Conservation (phyloP, 768 basidiomycete genomes). For the Rhizopogon vesiculosus region DNA sequence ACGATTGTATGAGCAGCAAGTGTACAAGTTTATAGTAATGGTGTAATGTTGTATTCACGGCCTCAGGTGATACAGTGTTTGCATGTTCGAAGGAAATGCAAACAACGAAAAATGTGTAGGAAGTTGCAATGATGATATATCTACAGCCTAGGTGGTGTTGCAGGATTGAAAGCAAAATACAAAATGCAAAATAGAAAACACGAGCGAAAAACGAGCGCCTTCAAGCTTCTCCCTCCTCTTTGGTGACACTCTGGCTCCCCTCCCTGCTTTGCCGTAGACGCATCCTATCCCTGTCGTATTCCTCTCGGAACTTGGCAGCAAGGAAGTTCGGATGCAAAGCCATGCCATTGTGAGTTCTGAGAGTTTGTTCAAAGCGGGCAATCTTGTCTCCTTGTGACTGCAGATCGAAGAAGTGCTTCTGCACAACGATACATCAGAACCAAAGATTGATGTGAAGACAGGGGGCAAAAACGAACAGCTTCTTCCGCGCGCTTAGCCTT, state of each 20-base stretch:
- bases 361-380: slow-evolving; percentile 53
- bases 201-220: slow-evolving; percentile 14
- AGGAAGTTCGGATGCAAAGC: slow-evolving; percentile 60
- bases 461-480: slow-evolving; percentile 38
- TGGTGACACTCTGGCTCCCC: slow-evolving; percentile 20
- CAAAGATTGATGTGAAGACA: not conserved
- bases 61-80: not conserved
- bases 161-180: not conserved
- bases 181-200: not conserved
- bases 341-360: slow-evolving; percentile 44
- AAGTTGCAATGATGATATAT: no score
- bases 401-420: slow-evolving; percentile 50
- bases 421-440: slow-evolving; percentile 9
- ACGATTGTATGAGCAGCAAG: not conserved
- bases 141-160: not conserved
- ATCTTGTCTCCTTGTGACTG: slow-evolving; percentile 61
- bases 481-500: slow-evolving; percentile 51
- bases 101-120: no score
- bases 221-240: slow-evolving; percentile 29
- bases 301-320: slow-evolving; percentile 53
- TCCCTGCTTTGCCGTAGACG: slow-evolving; percentile 24
- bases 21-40: not conserved
- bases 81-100: no score
- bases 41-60: not conserved
- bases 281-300: slow-evolving; percentile 38